Evolutionary conservation across 1,139 yeast genomes (phyloP).

Genomic region (Nematodospora anomalae): DNA sequence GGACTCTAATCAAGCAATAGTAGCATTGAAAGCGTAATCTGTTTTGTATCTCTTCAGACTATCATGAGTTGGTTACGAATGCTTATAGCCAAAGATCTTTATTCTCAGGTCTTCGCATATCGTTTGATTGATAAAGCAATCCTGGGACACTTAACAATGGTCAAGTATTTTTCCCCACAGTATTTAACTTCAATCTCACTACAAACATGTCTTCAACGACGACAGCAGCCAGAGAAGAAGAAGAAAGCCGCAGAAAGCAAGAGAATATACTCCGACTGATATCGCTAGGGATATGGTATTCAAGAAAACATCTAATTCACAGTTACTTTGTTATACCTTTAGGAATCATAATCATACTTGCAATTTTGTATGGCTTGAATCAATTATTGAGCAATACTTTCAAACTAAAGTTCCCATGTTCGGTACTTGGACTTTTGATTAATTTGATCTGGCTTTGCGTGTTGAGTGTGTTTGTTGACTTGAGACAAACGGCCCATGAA

Average conservation of each 20-base stretch:
- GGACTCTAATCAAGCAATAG: neutral
- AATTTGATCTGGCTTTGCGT: slow-evolving; percentile 51
- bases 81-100: no score
- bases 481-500: slow-evolving; percentile 8
- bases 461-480: slow-evolving; percentile 23
- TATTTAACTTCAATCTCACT: no score
- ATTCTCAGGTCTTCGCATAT: neutral
- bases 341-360: slow-evolving; percentile 34
- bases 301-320: slow-evolving; percentile 30
- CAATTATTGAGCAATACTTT: slow-evolving; percentile 47
- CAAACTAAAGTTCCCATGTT: slow-evolving; percentile 65
- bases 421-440: slow-evolving; percentile 73
- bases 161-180: no score
- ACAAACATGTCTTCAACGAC: neutral
- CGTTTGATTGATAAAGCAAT: neutral
- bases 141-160: no score
- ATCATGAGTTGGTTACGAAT: no score
- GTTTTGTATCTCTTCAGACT: no score
- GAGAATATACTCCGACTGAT: slow-evolving; percentile 7
- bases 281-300: slow-evolving; percentile 28
- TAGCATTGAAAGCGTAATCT: no score
- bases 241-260: neutral
- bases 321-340: slow-evolving; percentile 38
- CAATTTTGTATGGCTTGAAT: slow-evolving; percentile 64
- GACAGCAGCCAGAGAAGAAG: neutral